phyloP scores from a whole-genome alignment of 495 filamentous ascomycete species.

The Aspergillus panamensis region DNA sequence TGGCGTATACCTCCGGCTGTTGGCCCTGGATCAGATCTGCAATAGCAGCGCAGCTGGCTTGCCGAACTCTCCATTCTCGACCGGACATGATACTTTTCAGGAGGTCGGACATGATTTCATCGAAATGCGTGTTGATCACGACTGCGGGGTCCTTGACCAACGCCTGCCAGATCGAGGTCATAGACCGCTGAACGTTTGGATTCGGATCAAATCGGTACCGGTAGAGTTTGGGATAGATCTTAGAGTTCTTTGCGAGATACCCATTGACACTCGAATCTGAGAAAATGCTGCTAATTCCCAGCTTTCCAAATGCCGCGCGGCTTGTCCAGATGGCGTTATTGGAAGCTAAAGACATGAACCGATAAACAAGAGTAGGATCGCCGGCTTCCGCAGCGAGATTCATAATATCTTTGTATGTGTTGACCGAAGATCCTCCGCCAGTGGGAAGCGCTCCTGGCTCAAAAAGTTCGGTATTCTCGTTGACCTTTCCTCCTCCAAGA shows the following conservation, averaged over 20 bases:
- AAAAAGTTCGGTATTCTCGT: conserved; percentile 86
- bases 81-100: conserved; percentile 74
- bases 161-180: conserved; percentile 96
- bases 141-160: conserved; percentile 77
- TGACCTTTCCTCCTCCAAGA: conserved; percentile 68
- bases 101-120: conserved; percentile 80
- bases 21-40: conserved; percentile 77
- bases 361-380: conserved; percentile 89
- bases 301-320: conserved; percentile 88
- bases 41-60: conserved; percentile 89
- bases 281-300: conserved; percentile 86
- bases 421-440: conserved; percentile 82
- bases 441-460: conserved; percentile 91
- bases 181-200: conserved; percentile 82
- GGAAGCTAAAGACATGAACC: conserved; percentile 92
- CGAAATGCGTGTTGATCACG: conserved; percentile 72
- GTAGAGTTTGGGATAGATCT: conserved; percentile 91
- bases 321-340: conserved; percentile 96
- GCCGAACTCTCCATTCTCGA: conserved; percentile 86
- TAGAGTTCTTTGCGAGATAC: conserved; percentile 72
- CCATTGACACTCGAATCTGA: conserved; percentile 76
- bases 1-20: conserved; percentile 72
- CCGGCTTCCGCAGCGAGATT: conserved; percentile 89
- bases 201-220: conserved; percentile 95
- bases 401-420: conserved; percentile 95